Percentiles rank a stretch among this genome's conserved stretches.
These are phyloP conservation scores for Linum lewisii DNA, from an alignment of 345 rosid genomes.

Conservation along the genomic window DNA sequence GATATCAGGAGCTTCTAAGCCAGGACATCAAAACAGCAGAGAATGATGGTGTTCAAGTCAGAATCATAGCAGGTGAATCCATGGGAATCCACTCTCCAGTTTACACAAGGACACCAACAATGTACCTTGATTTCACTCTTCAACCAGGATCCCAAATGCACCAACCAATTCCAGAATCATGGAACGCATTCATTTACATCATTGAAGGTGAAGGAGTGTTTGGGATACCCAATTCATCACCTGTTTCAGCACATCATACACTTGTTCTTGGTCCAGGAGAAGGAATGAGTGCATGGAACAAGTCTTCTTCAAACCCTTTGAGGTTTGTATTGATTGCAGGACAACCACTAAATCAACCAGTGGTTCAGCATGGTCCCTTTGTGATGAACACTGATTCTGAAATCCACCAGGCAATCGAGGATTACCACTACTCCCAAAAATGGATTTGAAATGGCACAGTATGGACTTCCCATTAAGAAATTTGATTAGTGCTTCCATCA, in stretches of 20 bases:
- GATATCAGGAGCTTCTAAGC: constrained; percentile 58
- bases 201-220: constrained; percentile 78
- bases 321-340: constrained; percentile 73
- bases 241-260: constrained; percentile 42
- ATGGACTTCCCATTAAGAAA: constrained; percentile 56
- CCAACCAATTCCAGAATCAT: constrained; percentile 57
- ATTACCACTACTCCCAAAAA: constrained; percentile 59
- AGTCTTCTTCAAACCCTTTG: constrained; percentile 36
- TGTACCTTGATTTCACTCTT: constrained; percentile 72
- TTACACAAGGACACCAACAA: constrained; percentile 75
- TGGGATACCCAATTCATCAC: constrained; percentile 29
- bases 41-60: constrained; percentile 54
- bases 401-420: constrained; percentile 77
- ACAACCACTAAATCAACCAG: constrained; percentile 73
- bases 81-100: constrained; percentile 76
- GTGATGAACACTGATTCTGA: constrained; percentile 92
- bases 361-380: constrained; percentile 85
- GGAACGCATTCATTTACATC: constrained; percentile 72
- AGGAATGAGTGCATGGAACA: constrained; percentile 75
- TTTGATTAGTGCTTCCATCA: background rate
- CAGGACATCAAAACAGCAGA: constrained; percentile 58
- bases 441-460: constrained; percentile 79
- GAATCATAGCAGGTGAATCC: constrained; percentile 80
- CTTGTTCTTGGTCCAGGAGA: constrained; percentile 60
- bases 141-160: constrained; percentile 48